Evolutionary conservation across 495 filamentous ascomycete genomes (phyloP), one percentile per base, ranked within the genome.

Genomic region (Penicillium simplicissimum): DNA sequence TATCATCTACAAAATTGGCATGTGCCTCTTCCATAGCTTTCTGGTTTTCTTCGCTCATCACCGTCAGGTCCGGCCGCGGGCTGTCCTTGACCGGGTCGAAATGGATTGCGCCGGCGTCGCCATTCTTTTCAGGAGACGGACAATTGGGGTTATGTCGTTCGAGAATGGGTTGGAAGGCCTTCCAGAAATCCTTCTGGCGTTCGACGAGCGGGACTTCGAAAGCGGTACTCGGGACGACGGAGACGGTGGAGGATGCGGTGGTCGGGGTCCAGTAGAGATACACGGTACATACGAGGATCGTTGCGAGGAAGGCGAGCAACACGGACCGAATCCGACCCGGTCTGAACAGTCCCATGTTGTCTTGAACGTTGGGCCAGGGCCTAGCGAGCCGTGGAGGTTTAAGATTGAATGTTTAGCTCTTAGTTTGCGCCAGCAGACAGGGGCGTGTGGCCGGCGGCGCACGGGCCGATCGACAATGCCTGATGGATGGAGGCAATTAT

Each of bases 161-260:
- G 52, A 78, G 61, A 17, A 78, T 67, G 14, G 73, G 71, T 17
- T 71, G 68, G 52, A 78, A 67, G 15, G 62, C 69, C 42, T 74
- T 78, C 76, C 76, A 78, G 49, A 78, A 78, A 52, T 69, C 70
- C 57, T 69, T 73, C 38, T 78, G 76, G 23, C 76, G 76, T 66
- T 76, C 71, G 9, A 60, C 40, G 6, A 76, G 63, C 13, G 74
- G 74, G 5, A 75, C 74, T 60, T 76, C 72, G 60, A 76, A 76
- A 31, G 70, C 73, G 1, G 76, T 77, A 57, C 68, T 71, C 8
- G 74, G 74, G 17, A 76, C 71, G 23, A 74, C 67, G 40, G 73
- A 76, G 48, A 73, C 74, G 17, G 74, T 71, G 35, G 74, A 70
- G 14, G 67, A 67, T 21, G 67, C 66, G 57, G 48, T 66, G 40